Base-by-base conservation (phyloP, 345 rosid genomes). In the Hypericum androsaemum region DNA sequence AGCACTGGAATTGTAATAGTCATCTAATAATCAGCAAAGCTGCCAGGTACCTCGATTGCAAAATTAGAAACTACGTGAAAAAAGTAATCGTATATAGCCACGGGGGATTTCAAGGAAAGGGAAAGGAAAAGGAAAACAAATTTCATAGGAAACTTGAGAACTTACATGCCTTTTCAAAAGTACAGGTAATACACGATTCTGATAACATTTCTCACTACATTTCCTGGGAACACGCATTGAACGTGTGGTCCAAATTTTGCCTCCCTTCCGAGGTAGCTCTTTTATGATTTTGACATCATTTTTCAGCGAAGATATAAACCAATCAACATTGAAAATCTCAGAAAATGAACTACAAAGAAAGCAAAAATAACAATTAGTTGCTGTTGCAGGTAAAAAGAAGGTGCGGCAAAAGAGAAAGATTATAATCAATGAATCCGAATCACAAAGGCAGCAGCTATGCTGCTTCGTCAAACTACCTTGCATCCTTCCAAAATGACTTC, bases 111-210 rank as follows among this genome's bases (percentile, higher is more conserved):
- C n/a, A n/a, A n/a, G n/a, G n/a, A n/a, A n/a, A n/a, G n/a, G n/a
- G n/a, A n/a, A n/a, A n/a, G n/a, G n/a, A n/a, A n/a, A n/a, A n/a
- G n/a, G n/a, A n/a, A n/a, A n/a, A n/a, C n/a, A n/a, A n/a, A n/a
- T n/a, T n/a, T n/a, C n/a, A n/a, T n/a, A n/a, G n/a, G n/a, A n/a
- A n/a, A n/a, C 58, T 45, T n/a, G 49, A 57, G 70, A 74, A 94
- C 99, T 85, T 94, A 94, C 97, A 83, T 94, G 99, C 95, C 94
- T 88, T 92, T 86, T 92, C 83, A 74, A 73, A 68, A 94, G 97
- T 69, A 79, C 89, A 10, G 99, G 95, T 53, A 88, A 62, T 7
- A 94, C 94, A 37, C 94, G 90, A 56, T 64, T 94, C 16, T 67
- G 65, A 60, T 94, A 94, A 74, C 97, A 94, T 62, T 71, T 88